Conservation (phyloP, 176 grass and related monocot genomes). For the Eleusine indica region DNA sequence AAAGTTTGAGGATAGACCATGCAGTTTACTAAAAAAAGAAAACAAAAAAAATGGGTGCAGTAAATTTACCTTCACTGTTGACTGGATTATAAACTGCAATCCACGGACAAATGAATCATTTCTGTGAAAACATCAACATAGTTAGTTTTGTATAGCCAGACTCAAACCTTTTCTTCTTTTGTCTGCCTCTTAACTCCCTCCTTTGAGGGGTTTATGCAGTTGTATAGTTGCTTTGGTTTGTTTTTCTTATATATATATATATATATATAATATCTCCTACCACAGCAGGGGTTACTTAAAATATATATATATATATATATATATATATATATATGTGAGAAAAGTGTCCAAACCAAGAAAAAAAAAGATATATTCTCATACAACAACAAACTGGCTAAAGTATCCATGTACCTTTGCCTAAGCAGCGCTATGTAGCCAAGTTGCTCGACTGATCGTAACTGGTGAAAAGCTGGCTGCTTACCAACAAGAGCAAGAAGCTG, state of each 20-base stretch:
- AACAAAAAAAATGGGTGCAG: not conserved
- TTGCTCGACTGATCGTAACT: slow-evolving; percentile 92
- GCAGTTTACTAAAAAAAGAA: not conserved
- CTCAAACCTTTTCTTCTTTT: not conserved
- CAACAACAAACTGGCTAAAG: slow-evolving; percentile 13
- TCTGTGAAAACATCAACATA: slow-evolving; percentile 40
- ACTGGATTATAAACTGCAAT: slow-evolving; percentile 96
- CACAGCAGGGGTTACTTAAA: too few relatives aligned
- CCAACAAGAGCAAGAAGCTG: slow-evolving; percentile 79
- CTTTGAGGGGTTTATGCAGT: too few relatives aligned
- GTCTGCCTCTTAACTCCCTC: too few relatives aligned
- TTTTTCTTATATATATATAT: too few relatives aligned
- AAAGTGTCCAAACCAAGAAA: not conserved
- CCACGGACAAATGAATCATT: slow-evolving; percentile 75
- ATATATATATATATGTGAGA: too few relatives aligned
- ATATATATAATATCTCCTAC: too few relatives aligned
- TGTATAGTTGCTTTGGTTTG: too few relatives aligned
- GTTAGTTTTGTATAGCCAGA: slow-evolving; percentile 16
- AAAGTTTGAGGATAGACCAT: too few relatives aligned
- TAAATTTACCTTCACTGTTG: slow-evolving; percentile 73
- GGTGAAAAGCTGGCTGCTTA: slow-evolving; percentile 97
- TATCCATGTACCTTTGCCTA: slow-evolving; percentile 57
- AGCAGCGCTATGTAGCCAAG: slow-evolving; percentile 91
- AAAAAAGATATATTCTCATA: slow-evolving; percentile 9
- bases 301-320: too few relatives aligned